These are phyloP conservation scores for Boletus pseudo-olivaceus DNA, from an alignment of 768 basidiomycete genomes.

Conservation along the genomic window DNA sequence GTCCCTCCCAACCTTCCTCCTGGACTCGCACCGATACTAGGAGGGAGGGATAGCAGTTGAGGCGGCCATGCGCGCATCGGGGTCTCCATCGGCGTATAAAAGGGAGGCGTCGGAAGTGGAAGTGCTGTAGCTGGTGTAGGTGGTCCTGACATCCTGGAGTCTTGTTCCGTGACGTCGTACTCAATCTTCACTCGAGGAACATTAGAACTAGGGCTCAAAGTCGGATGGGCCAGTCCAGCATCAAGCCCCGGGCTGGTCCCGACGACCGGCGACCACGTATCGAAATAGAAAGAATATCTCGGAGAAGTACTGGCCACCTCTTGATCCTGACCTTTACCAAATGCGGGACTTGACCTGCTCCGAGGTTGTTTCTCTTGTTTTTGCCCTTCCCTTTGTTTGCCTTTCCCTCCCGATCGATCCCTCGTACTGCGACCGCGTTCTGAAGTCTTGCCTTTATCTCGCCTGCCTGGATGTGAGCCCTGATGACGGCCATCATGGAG, in stretches of 20 bases:
- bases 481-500: conserved; percentile 42
- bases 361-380: conserved; percentile 13
- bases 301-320: neutral
- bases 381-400: neutral
- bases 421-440: conserved; percentile 15
- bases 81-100: conserved; percentile 28
- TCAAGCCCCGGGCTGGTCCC: neutral
- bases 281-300: conserved; percentile 8
- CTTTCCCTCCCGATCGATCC: conserved; percentile 7
- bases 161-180: conserved; percentile 21
- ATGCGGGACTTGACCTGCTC: conserved; percentile 21
- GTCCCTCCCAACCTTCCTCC: conserved; percentile 5
- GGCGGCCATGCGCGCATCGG: conserved; percentile 14
- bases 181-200: conserved; percentile 23
- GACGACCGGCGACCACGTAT: neutral
- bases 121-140: conserved; percentile 21
- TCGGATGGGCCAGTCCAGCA: neutral
- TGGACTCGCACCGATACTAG: neutral
- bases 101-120: conserved; percentile 22
- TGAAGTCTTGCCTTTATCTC: conserved; percentile 16
- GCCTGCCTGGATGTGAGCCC: conserved; percentile 27
- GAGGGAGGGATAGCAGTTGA: conserved; percentile 2
- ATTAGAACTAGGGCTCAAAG: neutral
- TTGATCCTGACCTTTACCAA: neutral
- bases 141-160: conserved; percentile 18